These are phyloP conservation scores for Pseudogymnoascus sp. DNA, from an alignment of 2,329 filamentous ascomycete species.

Conservation along the genomic window DNA sequence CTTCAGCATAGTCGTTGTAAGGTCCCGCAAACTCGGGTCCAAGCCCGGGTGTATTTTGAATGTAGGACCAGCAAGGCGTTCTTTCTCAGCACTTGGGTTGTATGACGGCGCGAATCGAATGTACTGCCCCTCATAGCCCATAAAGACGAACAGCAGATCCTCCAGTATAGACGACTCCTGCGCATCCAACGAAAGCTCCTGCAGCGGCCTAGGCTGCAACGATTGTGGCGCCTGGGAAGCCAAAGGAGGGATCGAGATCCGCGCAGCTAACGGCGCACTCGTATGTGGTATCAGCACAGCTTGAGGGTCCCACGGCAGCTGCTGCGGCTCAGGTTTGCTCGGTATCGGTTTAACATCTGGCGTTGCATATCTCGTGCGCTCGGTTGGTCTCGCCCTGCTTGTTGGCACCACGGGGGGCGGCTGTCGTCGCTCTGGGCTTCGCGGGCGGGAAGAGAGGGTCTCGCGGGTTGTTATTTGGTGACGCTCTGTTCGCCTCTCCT, in stretches of 20 bases:
- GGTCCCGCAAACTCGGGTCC: slow-evolving; percentile 83
- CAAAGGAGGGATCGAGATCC: slow-evolving; percentile 60
- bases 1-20: slow-evolving; percentile 81
- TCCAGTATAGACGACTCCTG: slow-evolving; percentile 86
- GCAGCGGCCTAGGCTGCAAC: slow-evolving; percentile 61
- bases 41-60: slow-evolving; percentile 77
- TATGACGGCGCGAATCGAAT: slow-evolving; percentile 79
- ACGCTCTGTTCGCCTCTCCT: slow-evolving; percentile 47
- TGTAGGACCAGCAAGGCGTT: slow-evolving; percentile 72
- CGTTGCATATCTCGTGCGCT: slow-evolving; percentile 21
- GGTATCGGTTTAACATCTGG: slow-evolving; percentile 26
- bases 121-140: slow-evolving; percentile 98
- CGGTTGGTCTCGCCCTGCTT: slow-evolving; percentile 20
- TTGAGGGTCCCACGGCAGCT: slow-evolving; percentile 68
- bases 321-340: slow-evolving; percentile 41
- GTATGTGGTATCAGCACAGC: slow-evolving; percentile 64
- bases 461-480: slow-evolving; percentile 55
- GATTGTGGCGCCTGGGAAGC: slow-evolving; percentile 64
- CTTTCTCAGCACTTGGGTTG: slow-evolving; percentile 77
- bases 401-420: slow-evolving; percentile 16
- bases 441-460: slow-evolving; percentile 50
- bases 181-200: slow-evolving; percentile 65
- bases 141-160: slow-evolving; percentile 88
- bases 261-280: slow-evolving; percentile 42
- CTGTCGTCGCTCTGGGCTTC: slow-evolving; percentile 45